Evolutionary conservation across 345 rosid genomes (phyloP).

Genomic region (Kandelia obovata): DNA sequence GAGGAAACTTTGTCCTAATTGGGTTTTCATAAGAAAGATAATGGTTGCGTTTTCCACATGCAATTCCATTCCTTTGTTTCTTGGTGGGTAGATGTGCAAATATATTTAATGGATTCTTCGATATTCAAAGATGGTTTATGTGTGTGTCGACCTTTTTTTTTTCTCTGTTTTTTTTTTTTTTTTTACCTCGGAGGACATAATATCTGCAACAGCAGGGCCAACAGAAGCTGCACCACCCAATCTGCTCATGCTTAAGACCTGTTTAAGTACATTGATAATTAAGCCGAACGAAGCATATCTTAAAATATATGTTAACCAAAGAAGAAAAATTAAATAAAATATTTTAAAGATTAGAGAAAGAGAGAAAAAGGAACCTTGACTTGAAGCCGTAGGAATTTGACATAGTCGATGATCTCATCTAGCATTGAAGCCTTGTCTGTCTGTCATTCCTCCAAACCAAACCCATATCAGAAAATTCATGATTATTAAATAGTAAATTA

Average conservation of each 20-base stretch:
- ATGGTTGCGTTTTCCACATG: conserved; percentile 6
- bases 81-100: too few relatives aligned
- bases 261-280: neutral
- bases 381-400: conserved; percentile 98
- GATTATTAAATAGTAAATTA: neutral
- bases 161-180: neutral
- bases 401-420: conserved; percentile 98
- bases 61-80: neutral
- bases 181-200: conserved; percentile 70
- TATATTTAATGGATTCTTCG: too few relatives aligned
- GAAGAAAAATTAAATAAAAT: neutral
- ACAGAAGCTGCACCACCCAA: conserved; percentile 82
- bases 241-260: conserved; percentile 98
- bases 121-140: too few relatives aligned
- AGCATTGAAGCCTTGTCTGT: conserved; percentile 99
- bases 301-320: conserved; percentile 1
- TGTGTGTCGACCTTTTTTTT: neutral
- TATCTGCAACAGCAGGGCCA: conserved; percentile 79
- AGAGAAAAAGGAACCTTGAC: conserved; percentile 59
- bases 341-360: neutral
- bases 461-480: neutral
- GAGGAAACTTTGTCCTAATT: neutral
- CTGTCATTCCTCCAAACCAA: conserved; percentile 49
- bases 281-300: neutral
- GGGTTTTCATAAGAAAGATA: too few relatives aligned